Evolutionary conservation across 1,139 yeast genomes (phyloP).

Genomic region (Hanseniaspora gamundiae): DNA sequence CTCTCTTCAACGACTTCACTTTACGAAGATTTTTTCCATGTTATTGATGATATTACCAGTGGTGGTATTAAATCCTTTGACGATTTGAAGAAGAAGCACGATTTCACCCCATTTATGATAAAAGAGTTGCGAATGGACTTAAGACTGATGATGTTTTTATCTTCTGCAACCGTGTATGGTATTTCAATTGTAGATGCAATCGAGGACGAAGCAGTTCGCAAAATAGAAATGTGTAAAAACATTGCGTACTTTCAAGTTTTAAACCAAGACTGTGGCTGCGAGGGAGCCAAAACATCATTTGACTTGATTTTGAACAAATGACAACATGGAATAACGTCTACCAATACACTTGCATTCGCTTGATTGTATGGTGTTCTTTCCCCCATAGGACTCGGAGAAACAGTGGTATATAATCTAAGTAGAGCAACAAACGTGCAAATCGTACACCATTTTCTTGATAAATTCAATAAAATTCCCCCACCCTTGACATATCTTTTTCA

Average conservation of each 20-base stretch:
- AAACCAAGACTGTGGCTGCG: constrained; percentile 8
- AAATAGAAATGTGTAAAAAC: constrained; percentile 7
- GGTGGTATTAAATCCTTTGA: constrained; percentile 4
- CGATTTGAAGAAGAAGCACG: constrained; percentile 1
- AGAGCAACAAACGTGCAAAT: too few species aligned
- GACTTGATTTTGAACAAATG: constrained; percentile 8
- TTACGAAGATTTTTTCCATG: neutral
- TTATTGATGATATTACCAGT: constrained; percentile 6
- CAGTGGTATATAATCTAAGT: too few species aligned
- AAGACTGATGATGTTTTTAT: constrained; percentile 5
- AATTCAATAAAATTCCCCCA: constrained; percentile 22
- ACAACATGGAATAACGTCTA: constrained; percentile 2
- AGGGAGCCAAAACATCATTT: constrained; percentile 9
- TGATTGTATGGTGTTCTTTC: constrained; percentile 5
- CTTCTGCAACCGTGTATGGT: constrained; percentile 4
- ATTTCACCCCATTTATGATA: neutral
- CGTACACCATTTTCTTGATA: too few species aligned
- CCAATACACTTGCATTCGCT: neutral
- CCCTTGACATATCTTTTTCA: constrained; percentile 28
- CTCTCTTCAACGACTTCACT: neutral
- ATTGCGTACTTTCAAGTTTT: constrained; percentile 9
- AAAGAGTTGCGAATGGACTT: constrained; percentile 2
- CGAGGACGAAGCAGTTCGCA: neutral
- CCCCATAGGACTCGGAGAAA: too few species aligned
- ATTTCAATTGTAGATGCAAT: constrained; percentile 1